phyloP scores from a whole-genome alignment of 345 rosid genomes.

The Ceriops decandra region DNA sequence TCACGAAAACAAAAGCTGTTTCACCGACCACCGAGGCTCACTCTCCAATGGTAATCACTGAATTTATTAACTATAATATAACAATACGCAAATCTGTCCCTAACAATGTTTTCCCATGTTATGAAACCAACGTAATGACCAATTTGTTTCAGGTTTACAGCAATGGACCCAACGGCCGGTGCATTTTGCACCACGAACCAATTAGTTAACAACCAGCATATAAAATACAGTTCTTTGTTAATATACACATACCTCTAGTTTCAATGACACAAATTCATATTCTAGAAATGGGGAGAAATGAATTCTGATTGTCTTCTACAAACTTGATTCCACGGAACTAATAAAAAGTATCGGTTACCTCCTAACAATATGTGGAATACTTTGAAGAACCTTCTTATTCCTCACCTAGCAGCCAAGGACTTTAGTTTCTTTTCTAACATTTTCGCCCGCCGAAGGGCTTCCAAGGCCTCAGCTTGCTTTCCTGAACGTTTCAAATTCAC shows the following conservation, averaged over 20 bases:
- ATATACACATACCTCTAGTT: background rate
- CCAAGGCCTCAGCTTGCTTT: slow-evolving; percentile 87
- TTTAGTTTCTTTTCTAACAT: slow-evolving; percentile 66
- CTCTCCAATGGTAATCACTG: too few relatives aligned
- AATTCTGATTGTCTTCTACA: background rate
- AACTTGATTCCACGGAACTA: background rate
- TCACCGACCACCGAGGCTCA: too few relatives aligned
- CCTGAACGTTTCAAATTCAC: slow-evolving; percentile 71
- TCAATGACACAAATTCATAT: background rate
- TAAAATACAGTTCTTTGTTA: too few relatives aligned
- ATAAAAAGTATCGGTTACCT: background rate
- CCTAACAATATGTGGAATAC: background rate
- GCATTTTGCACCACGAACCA: background rate
- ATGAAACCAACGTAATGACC: too few relatives aligned
- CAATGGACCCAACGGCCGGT: too few relatives aligned
- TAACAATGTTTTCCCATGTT: too few relatives aligned
- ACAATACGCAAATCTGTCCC: too few relatives aligned
- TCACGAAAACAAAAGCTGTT: too few relatives aligned
- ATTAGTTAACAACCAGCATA: background rate
- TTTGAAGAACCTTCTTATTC: slow-evolving; percentile 8
- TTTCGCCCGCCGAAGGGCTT: slow-evolving; percentile 76
- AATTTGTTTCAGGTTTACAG: too few relatives aligned
- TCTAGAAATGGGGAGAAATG: background rate
- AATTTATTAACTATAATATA: too few relatives aligned
- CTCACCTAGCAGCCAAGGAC: slow-evolving; percentile 35